These are phyloP conservation scores for Euphorbia tirucalli DNA, from an alignment of 345 rosid species.

Conservation along the genomic window DNA sequence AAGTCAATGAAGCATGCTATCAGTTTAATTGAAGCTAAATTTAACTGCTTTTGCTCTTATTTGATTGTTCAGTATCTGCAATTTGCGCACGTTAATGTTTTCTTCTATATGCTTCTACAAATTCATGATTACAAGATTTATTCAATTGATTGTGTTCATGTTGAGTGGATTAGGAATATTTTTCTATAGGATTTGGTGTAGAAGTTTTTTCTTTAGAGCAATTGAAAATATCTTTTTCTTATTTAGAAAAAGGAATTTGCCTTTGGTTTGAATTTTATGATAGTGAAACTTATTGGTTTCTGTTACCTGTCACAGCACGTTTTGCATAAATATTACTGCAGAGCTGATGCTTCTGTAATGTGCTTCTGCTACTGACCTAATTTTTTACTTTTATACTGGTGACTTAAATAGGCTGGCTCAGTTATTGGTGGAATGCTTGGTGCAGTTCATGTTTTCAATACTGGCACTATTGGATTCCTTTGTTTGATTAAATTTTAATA, in stretches of 20 bases:
- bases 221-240: no score
- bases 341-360: background rate
- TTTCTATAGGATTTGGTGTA: background rate
- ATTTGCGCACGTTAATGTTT: background rate
- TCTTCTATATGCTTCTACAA: background rate
- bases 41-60: background rate
- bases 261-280: background rate
- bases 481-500: background rate
- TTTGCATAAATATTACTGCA: no score
- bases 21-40: background rate
- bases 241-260: no score
- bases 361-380: background rate
- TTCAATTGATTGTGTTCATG: background rate
- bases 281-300: background rate
- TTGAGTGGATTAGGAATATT: background rate
- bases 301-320: background rate
- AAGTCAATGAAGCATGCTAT: no score
- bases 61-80: background rate
- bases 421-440: constrained; percentile 88
- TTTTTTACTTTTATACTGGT: background rate
- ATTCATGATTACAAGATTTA: background rate
- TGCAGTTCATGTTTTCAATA: constrained; percentile 76
- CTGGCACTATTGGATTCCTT: constrained; percentile 40
- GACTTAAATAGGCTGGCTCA: constrained; percentile 64
- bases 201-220: background rate